phyloP scores from a whole-genome alignment of 164 flowering plant genomes.

The Magnolia changhungtana region DNA sequence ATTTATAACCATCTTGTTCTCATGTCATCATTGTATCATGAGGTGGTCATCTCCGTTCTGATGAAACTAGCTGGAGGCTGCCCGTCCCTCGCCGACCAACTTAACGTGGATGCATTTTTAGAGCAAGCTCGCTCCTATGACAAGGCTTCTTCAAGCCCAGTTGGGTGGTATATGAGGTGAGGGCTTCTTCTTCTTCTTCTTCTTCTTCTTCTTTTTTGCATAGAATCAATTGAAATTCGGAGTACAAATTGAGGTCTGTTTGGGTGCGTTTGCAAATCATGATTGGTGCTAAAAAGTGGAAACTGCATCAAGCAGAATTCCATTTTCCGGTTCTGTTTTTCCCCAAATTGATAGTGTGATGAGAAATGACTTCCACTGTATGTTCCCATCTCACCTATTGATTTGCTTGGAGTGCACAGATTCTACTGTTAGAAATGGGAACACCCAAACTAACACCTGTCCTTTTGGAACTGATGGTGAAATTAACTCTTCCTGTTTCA shows the following conservation, averaged over 20 bases:
- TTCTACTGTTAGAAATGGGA: not conserved
- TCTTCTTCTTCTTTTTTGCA: not conserved
- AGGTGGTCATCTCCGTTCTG: conserved; percentile 94
- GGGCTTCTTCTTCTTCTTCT: not conserved
- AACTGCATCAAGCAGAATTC: too few relatives aligned
- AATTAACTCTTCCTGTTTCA: conserved; percentile 23
- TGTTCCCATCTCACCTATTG: not conserved
- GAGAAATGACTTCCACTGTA: not conserved
- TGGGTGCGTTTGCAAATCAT: not conserved
- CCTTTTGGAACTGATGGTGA: not conserved
- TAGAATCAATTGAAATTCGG: not conserved
- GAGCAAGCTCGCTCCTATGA: conserved; percentile 99
- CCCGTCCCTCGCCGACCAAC: conserved; percentile 91
- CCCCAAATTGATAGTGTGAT: not conserved
- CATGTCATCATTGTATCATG: conserved; percentile 46
- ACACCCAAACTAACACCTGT: not conserved
- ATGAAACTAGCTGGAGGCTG: conserved; percentile 98
- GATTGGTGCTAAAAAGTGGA: not conserved
- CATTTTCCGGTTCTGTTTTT: too few relatives aligned
- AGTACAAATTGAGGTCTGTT: not conserved
- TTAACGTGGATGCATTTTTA: conserved; percentile 93
- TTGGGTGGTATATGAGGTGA: conserved; percentile 94
- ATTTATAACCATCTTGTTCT: not conserved
- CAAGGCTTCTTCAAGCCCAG: conserved; percentile 88
- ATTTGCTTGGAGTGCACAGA: not conserved